Conservation (phyloP, 495 filamentous ascomycete species). For the Parmelia sp. region DNA sequence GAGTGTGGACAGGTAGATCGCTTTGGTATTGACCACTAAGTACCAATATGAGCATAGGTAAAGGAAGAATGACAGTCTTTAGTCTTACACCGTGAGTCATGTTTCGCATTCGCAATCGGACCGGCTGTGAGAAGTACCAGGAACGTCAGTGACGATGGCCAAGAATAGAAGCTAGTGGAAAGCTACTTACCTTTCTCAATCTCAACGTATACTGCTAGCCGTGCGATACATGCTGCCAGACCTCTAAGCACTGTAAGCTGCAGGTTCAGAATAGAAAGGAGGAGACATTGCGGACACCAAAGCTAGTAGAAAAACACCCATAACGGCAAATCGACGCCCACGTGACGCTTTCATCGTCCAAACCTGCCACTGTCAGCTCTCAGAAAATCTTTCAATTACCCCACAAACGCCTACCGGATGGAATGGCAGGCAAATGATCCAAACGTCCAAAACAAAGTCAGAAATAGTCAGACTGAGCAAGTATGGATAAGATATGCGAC, state of each 20-base stretch:
- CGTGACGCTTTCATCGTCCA: not conserved
- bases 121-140: not conserved
- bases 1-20: not conserved
- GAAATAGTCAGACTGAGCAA: conserved; percentile 9
- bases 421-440: not conserved
- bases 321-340: not conserved
- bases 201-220: not conserved
- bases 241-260: not conserved
- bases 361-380: not conserved
- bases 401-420: not conserved
- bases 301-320: conserved; percentile 1
- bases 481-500: not conserved
- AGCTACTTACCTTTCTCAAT: not conserved
- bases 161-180: not conserved
- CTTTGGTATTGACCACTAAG: conserved; percentile 7
- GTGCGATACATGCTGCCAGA: not conserved
- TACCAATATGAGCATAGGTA: no score
- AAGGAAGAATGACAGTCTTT: no score
- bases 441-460: conserved; percentile 5
- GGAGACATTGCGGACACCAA: not conserved
- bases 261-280: not conserved
- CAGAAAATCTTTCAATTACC: no score
- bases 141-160: not conserved
- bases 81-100: not conserved
- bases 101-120: no score